Percentiles rank a stretch among this genome's conserved stretches.
Evolutionary conservation across 805 yeast genomes (phyloP).

Genomic region (Starmerella floricola): DNA sequence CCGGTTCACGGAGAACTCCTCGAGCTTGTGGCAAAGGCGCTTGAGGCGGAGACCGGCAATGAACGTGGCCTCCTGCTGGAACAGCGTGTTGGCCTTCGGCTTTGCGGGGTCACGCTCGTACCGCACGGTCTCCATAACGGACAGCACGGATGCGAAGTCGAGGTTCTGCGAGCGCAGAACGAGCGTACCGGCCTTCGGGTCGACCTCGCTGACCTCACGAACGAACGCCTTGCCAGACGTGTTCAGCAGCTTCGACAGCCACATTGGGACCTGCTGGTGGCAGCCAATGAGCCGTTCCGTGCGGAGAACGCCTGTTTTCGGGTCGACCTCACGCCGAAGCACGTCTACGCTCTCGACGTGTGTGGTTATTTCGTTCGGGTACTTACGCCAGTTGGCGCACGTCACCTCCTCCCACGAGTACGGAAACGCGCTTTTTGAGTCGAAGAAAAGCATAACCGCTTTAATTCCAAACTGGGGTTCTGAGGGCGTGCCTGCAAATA

Average conservation of each 20-base stretch:
- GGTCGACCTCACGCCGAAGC: conserved; percentile 54
- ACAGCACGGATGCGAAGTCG: conserved; percentile 62
- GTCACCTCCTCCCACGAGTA: conserved; percentile 93
- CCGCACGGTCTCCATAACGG: conserved; percentile 77
- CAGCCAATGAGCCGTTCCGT: conserved; percentile 86
- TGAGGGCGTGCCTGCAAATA: too few relatives aligned
- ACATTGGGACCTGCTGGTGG: conserved; percentile 70
- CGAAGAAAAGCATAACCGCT: conserved; percentile 73
- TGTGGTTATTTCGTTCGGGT: conserved; percentile 86
- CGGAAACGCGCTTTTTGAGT: conserved; percentile 52
- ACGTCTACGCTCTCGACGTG: conserved; percentile 94
- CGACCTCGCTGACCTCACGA: conserved; percentile 79
- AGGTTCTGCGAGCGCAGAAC: conserved; percentile 77
- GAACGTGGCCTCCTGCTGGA: conserved; percentile 75
- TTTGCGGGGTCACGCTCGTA: conserved; percentile 56
- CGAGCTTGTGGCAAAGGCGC: conserved; percentile 66
- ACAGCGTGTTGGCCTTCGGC: conserved; percentile 44
- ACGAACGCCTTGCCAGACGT: conserved; percentile 64
- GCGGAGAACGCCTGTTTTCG: conserved; percentile 41
- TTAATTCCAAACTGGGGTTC: too few relatives aligned
- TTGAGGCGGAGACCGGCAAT: conserved; percentile 68
- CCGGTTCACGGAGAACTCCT: conserved; percentile 83
- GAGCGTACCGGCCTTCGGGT: conserved; percentile 48
- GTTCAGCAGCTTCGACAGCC: conserved; percentile 67
- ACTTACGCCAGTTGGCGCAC: conserved; percentile 92